A percentile compares a stretch with the other conserved stretches of the same genome.
These are phyloP conservation scores for Ogataea hybrid DNA, from an alignment of 1,139 yeast genomes.

Conservation along the genomic window DNA sequence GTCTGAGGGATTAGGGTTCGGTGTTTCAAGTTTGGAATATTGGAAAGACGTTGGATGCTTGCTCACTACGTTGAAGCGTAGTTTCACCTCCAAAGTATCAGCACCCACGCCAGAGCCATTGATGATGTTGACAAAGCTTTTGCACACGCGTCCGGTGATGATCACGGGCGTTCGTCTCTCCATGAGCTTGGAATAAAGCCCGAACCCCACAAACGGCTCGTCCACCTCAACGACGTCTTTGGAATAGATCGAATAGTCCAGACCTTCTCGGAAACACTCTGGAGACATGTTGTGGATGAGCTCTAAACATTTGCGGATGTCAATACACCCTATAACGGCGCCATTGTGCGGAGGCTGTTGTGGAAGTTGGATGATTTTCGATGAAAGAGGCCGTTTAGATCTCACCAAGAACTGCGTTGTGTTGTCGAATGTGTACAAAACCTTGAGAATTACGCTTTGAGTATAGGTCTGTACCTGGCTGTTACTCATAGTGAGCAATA, in stretches of 20 bases:
- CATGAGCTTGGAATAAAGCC: slow-evolving; percentile 51
- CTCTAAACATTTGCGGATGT: slow-evolving; percentile 48
- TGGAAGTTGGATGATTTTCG: slow-evolving; percentile 49
- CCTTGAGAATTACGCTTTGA: slow-evolving; percentile 40
- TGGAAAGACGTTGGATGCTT: background rate
- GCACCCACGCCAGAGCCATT: slow-evolving; percentile 35
- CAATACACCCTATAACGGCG: slow-evolving; percentile 55
- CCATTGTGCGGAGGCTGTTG: slow-evolving; percentile 26
- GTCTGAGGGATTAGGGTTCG: slow-evolving; percentile 6
- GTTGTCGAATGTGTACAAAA: slow-evolving; percentile 60
- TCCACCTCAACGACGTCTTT: slow-evolving; percentile 72
- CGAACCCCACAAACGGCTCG: slow-evolving; percentile 76
- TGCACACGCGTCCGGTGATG: slow-evolving; percentile 71
- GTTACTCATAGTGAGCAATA: slow-evolving; percentile 13
- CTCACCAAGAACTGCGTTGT: slow-evolving; percentile 58
- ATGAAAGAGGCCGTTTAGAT: slow-evolving; percentile 43
- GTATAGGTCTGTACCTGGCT: slow-evolving; percentile 25
- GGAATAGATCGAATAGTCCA: slow-evolving; percentile 68
- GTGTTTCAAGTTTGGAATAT: slow-evolving; percentile 1
- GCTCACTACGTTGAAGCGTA: slow-evolving; percentile 48
- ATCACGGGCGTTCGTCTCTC: slow-evolving; percentile 33
- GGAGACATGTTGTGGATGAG: slow-evolving; percentile 55
- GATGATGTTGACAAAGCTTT: slow-evolving; percentile 54
- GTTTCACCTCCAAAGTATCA: slow-evolving; percentile 64
- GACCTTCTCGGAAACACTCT: slow-evolving; percentile 47